Evolutionary conservation across 1,284 basidiomycete species (phyloP).

Genomic region (Rhizoctonia solani): DNA sequence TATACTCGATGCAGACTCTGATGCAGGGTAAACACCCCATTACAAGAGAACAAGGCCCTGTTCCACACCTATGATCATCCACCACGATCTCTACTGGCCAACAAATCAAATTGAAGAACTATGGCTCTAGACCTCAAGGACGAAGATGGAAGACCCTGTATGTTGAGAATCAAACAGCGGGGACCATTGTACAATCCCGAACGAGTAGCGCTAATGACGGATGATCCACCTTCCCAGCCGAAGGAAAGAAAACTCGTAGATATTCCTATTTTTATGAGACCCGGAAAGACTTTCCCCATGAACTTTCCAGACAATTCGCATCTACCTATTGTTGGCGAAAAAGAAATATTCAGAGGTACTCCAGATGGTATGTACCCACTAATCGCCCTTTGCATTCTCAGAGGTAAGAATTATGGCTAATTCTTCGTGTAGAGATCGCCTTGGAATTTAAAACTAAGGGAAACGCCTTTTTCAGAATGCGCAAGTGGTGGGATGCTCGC

Average conservation of each 20-base stretch:
- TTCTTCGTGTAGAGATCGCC: slow-evolving; percentile 53
- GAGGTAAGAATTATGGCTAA: too few relatives aligned
- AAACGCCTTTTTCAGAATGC: slow-evolving; percentile 55
- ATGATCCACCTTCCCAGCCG: slow-evolving; percentile 2
- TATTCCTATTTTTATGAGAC: slow-evolving; percentile 13
- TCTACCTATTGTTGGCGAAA: not conserved
- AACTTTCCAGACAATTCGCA: slow-evolving; percentile 14
- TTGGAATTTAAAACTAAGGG: slow-evolving; percentile 58
- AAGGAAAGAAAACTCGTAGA: not conserved
- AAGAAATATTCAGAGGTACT: not conserved
- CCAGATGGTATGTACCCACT: not conserved
- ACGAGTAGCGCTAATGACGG: not conserved
- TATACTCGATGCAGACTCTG: too few relatives aligned
- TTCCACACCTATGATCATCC: not conserved
- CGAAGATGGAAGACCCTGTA: not conserved
- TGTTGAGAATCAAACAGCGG: not conserved
- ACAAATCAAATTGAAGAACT: not conserved
- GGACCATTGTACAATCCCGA: not conserved
- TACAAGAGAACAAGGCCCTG: too few relatives aligned
- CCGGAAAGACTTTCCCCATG: slow-evolving; percentile 12
- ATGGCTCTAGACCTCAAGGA: too few relatives aligned
- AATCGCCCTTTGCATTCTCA: too few relatives aligned
- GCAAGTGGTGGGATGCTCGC: slow-evolving; percentile 55
- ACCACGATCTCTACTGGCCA: not conserved
- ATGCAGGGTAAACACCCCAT: too few relatives aligned